Evolutionary conservation across 2,329 filamentous ascomycete genomes (phyloP).

Genomic region (Fusarium denticulatum): DNA sequence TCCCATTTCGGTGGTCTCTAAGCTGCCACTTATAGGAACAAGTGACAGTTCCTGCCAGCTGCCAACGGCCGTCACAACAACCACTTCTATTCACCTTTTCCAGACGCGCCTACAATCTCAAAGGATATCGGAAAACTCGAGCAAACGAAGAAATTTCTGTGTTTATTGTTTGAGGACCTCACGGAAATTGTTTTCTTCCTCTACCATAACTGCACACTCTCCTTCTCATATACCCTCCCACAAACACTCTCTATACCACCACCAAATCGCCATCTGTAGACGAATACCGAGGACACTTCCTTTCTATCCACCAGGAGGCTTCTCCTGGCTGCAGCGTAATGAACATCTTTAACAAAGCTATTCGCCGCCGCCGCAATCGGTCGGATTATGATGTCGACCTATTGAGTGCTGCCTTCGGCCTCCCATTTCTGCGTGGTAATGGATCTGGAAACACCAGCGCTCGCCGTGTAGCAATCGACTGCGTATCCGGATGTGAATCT

Average conservation of each 20-base stretch:
- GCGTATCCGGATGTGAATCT: constrained; percentile 12
- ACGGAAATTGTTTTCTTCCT: background rate
- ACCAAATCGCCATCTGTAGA: background rate
- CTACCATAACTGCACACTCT: background rate
- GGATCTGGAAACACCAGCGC: constrained; percentile 6
- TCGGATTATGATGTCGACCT: constrained; percentile 40
- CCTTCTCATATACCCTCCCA: constrained; percentile 9
- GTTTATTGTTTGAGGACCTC: background rate
- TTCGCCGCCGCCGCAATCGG: constrained; percentile 17
- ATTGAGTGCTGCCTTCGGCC: constrained; percentile 42
- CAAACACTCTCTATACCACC: background rate
- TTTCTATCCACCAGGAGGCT: background rate
- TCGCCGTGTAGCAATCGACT: constrained; percentile 6
- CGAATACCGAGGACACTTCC: background rate
- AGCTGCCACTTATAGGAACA: background rate
- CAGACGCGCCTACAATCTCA: background rate
- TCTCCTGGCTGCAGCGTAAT: constrained; percentile 20
- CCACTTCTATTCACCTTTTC: background rate
- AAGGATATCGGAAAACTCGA: background rate
- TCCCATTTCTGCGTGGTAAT: constrained; percentile 34
- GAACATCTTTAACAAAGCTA: constrained; percentile 31
- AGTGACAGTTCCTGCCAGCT: constrained; percentile 27
- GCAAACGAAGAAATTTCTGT: background rate
- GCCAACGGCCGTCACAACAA: constrained; percentile 11
- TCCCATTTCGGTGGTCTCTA: background rate